Percentiles rank a stretch among this genome's conserved stretches.
These are phyloP conservation scores for Citrullus amarus DNA, from an alignment of 306 rosid genomes.

Conservation along the genomic window DNA sequence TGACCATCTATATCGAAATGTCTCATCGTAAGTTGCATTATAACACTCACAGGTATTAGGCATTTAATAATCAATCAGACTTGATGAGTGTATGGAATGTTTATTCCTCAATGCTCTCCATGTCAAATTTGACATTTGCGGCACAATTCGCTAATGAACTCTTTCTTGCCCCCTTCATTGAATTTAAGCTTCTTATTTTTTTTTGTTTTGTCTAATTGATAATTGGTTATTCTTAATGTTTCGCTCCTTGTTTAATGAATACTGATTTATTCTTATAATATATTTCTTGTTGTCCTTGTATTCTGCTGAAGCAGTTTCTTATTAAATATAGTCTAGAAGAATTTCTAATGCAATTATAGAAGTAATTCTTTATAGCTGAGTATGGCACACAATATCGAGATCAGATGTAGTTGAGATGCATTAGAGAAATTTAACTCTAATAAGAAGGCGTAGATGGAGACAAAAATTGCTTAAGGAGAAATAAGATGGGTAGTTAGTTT, in stretches of 20 bases:
- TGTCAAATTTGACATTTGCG: neutral
- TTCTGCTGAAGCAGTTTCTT: neutral
- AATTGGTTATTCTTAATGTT: neutral
- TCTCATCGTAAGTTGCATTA: constrained; percentile 68
- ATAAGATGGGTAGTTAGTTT: neutral
- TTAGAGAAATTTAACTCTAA: neutral
- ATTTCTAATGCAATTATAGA: neutral
- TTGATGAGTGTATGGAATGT: neutral
- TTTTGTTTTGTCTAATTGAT: neutral
- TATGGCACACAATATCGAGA: neutral
- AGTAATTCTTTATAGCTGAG: neutral
- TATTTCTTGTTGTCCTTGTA: neutral
- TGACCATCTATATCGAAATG: constrained; percentile 76
- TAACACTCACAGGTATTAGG: neutral
- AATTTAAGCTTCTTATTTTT: neutral
- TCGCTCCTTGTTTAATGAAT: neutral
- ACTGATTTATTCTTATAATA: neutral
- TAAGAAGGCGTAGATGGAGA: neutral
- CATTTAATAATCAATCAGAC: neutral
- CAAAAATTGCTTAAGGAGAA: neutral
- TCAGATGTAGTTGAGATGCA: neutral
- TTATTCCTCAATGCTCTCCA: neutral
- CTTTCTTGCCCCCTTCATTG: neutral
- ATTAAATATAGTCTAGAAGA: neutral
- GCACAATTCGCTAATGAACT: neutral